Evolutionary conservation across 495 filamentous ascomycete genomes (phyloP).

Genomic region (Lasiosphaeria miniovina): DNA sequence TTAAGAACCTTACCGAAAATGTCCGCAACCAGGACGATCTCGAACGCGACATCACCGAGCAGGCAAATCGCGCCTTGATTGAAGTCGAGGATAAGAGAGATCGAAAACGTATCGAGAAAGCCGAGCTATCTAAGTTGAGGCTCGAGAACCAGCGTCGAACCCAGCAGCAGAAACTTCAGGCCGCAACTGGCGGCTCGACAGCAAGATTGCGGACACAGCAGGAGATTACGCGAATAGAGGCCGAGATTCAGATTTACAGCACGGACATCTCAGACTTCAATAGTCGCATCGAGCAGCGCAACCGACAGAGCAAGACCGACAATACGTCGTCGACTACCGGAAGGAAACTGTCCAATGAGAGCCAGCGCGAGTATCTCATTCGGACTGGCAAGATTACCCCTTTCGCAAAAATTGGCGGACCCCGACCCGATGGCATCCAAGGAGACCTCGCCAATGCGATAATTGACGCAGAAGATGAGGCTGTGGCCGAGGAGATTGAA

Average conservation of each 20-base stretch:
- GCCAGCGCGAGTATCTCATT: slow-evolving; percentile 82
- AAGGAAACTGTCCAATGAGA: slow-evolving; percentile 68
- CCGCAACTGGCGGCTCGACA: slow-evolving; percentile 35
- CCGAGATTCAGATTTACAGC: slow-evolving; percentile 56
- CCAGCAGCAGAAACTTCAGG: slow-evolving; percentile 42
- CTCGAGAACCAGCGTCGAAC: slow-evolving; percentile 42
- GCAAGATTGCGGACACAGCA: slow-evolving; percentile 50
- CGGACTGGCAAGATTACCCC: slow-evolving; percentile 97
- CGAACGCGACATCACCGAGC: slow-evolving; percentile 65
- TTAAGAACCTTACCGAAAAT: slow-evolving; percentile 65
- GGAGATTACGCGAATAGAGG: slow-evolving; percentile 62
- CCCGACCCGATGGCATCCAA: slow-evolving; percentile 50
- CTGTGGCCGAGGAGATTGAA: slow-evolving; percentile 47
- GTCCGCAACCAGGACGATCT: slow-evolving; percentile 83
- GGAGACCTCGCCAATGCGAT: slow-evolving; percentile 69
- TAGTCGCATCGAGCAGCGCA: slow-evolving; percentile 70
- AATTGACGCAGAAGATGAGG: slow-evolving; percentile 69
- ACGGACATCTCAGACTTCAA: slow-evolving; percentile 76
- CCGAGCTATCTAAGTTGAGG: slow-evolving; percentile 56
- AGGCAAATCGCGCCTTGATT: slow-evolving; percentile 74
- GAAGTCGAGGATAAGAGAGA: slow-evolving; percentile 88
- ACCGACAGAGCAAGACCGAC: slow-evolving; percentile 46
- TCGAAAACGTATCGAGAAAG: slow-evolving; percentile 78
- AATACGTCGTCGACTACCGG: slow-evolving; percentile 37
- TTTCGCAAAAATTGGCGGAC: slow-evolving; percentile 68